Base-by-base conservation (phyloP, 2,329 filamentous ascomycete genomes). In the Colletotrichum paranaense region DNA sequence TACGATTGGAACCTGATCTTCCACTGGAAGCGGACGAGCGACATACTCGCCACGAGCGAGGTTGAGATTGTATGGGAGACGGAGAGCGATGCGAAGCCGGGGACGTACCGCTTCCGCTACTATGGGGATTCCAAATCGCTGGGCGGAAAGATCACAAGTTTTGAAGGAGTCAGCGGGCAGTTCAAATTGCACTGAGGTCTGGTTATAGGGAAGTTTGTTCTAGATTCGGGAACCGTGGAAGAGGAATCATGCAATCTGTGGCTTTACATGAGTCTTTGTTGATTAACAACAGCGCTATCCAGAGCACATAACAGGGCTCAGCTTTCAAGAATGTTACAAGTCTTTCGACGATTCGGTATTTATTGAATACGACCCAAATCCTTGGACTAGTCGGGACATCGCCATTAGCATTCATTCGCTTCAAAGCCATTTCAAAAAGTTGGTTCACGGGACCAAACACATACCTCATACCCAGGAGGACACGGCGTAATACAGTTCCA, bases 1-100 rank as follows among this genome's bases (percentile, higher is more conserved):
- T 86, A 84, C 11, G 95, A 98, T 80, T 98, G 95, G 95, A 89
- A 91, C 76, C 83, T 98, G 26, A 87, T 95, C 19, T 98, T 92
- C 79, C 88, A 90, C 62, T 98, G 95, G 95, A 89, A 90, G 80
- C 88, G 94, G 66, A 93, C 90, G 2, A 94, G 91, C 79, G 88
- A 87, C 7, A 76, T 95, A 4, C 82, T 94, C 28, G 95, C 92
- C 0, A 92, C 92, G 46, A 97, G 94, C 78, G 89, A 94, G 79
- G 95, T 94, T 1, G 90, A 85, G 1, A 86, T 98, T 59, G 87
- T 87, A 60, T 98, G 95, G 95, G 92, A 95, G 81, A 93, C 94
- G 76, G 92, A 93, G 81, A 84, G 86, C 64, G 86, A 86, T 75
- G 86, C 85, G 53, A 84, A 84, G 76, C 82, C 79, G 11, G 95